Evolutionary conservation across 345 rosid species (phyloP), one percentile per base, ranked within the genome.

Genomic region (Salix caprea): DNA sequence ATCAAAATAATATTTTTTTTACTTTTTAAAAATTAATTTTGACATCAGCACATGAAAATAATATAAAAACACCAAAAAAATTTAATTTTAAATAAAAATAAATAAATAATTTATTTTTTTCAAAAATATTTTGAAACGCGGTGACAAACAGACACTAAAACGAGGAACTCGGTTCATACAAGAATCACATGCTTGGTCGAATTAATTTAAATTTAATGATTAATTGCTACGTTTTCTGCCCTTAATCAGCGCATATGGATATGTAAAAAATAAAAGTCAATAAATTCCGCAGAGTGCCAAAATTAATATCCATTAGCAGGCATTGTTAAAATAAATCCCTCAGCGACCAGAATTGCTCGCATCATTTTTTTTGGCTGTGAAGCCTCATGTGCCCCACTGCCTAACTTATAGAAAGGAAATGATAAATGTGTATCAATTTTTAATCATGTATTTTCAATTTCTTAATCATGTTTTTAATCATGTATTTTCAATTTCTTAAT

Each of bases 111-210:
- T 30, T 0, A 2, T 0, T n/a, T n/a, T n/a, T n/a, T n/a, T n/a
- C n/a, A n/a, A n/a, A n/a, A n/a, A n/a, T n/a, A n/a, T n/a, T n/a
- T 1, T 28, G 2, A 32, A 32, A 32, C 0, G 0, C 34, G 4
- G 0, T 32, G 5, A 32, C 5, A 32, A 32, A 32, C 0, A 3
- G 5, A 32, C 0, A 4, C 5, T 32, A 32, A 32, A 0, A 32
- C 5, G 4, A 30, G 62, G 28, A 56, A 10, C n/a, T n/a, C 13
- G 10, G 10, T 23, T 58, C 15, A 9, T 7, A 9, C 5, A n/a
- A n/a, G 64, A 8, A 24, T 10, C 28, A 23, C 64, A 4, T n/a
- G 64, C 64, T 9, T 56, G 28, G 8, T n/a, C 9, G 4, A 19
- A 19, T 6, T 19, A 56, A n/a, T 56, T 56, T 9, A n/a, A 56